Conservation (phyloP, 108 stramenopile species). For the Nannochloropsis gaditana region DNA sequence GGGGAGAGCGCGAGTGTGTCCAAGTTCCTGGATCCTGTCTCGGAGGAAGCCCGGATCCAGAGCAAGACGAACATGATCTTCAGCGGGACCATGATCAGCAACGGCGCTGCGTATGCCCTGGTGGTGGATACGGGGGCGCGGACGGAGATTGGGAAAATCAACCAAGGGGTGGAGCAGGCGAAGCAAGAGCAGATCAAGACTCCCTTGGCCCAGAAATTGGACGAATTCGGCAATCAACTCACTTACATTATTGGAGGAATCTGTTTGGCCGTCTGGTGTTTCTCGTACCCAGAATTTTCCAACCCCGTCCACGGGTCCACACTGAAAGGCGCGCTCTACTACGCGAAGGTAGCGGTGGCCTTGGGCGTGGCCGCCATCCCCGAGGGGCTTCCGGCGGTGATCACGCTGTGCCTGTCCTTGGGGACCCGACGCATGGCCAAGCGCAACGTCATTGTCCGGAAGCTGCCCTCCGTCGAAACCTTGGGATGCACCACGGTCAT, state of each 20-base stretch:
- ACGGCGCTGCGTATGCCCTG: slow-evolving; percentile 75
- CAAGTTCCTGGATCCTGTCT: slow-evolving; percentile 51
- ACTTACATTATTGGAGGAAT: slow-evolving; percentile 85
- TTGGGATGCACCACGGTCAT: slow-evolving; percentile 88
- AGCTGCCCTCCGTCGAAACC: slow-evolving; percentile 88
- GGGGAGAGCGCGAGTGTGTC: slow-evolving; percentile 56
- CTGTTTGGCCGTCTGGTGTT: slow-evolving; percentile 80
- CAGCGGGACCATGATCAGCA: slow-evolving; percentile 82
- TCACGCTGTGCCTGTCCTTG: slow-evolving; percentile 69
- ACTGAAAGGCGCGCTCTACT: slow-evolving; percentile 53
- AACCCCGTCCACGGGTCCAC: slow-evolving; percentile 63
- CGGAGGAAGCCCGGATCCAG: slow-evolving; percentile 57
- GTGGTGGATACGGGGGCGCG: slow-evolving; percentile 76
- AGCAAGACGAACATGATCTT: slow-evolving; percentile 84
- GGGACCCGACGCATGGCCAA: slow-evolving; percentile 88
- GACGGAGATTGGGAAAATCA: slow-evolving; percentile 95
- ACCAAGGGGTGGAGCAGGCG: slow-evolving; percentile 58
- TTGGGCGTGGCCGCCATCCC: slow-evolving; percentile 96
- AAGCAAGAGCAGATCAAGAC: slow-evolving; percentile 71
- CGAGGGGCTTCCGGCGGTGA: slow-evolving; percentile 72
- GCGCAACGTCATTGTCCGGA: slow-evolving; percentile 80
- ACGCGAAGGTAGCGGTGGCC: slow-evolving; percentile 82
- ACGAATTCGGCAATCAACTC: slow-evolving; percentile 87
- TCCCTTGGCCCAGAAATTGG: slow-evolving; percentile 82
- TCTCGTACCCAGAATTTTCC: slow-evolving; percentile 71